These are phyloP conservation scores for Fraxinus albicans DNA, from an alignment of 305 asterid species.

Conservation along the genomic window DNA sequence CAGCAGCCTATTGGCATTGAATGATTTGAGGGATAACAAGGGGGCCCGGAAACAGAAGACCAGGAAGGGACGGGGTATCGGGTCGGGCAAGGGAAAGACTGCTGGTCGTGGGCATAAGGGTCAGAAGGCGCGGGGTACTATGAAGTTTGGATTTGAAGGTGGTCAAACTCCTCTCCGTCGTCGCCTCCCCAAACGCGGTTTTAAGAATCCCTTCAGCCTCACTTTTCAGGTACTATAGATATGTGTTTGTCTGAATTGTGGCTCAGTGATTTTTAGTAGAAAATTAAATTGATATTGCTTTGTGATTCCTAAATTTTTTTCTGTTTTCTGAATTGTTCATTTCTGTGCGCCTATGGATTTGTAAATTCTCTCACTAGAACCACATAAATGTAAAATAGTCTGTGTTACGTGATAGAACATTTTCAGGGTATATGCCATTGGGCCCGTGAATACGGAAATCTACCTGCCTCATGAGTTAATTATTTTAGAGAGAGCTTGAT, in stretches of 20 bases:
- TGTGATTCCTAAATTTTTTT: neutral
- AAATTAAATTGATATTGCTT: neutral
- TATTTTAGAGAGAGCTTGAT: neutral
- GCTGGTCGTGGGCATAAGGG: slow-evolving; percentile 98
- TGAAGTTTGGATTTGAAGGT: slow-evolving; percentile 93
- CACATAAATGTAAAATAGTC: neutral
- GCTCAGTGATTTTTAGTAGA: neutral
- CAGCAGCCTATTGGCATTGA: slow-evolving; percentile 72
- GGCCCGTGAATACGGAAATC: neutral
- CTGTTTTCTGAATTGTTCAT: neutral
- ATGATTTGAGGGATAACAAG: slow-evolving; percentile 77
- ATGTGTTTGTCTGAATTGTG: neutral
- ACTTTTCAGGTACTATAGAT: slow-evolving; percentile 70
- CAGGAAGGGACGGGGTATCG: slow-evolving; percentile 90
- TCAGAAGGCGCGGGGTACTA: slow-evolving; percentile 84
- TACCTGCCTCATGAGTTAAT: neutral
- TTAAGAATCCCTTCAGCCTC: slow-evolving; percentile 79
- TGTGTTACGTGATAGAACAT: neutral
- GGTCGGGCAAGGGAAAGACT: slow-evolving; percentile 96
- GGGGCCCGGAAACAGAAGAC: slow-evolving; percentile 81
- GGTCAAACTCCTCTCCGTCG: slow-evolving; percentile 95
- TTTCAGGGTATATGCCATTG: neutral
- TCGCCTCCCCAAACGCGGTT: slow-evolving; percentile 86
- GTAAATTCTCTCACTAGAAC: neutral
- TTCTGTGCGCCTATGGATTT: neutral